Evolutionary conservation across 2,329 filamentous ascomycete genomes (phyloP), one percentile per base, ranked within the genome.

Genomic region (Cladophialophora carrionii): DNA sequence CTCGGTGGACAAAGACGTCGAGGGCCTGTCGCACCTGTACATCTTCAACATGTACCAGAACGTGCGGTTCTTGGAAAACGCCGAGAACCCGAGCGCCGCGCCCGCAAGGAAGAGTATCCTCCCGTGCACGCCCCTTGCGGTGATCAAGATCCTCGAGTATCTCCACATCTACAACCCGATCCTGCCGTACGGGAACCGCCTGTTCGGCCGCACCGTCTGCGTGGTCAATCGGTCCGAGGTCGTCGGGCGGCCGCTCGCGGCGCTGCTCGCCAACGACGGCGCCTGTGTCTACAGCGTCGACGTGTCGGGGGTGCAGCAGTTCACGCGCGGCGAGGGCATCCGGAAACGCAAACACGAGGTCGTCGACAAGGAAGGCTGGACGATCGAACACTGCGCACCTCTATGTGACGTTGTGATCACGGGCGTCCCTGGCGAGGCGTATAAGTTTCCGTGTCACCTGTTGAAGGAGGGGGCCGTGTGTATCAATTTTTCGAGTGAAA

Each of bases 21-120:
- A 99, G 79, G 95, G 95, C 41, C 87, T 99, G 64, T 92, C 90
- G 72, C 94, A 97, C 79, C 89, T 88, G 75, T 93, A 98, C 80
- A 90, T 98, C 75, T 93, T 94, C 86, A 99, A 99, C 85, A 97
- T 99, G 93, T 99, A 98, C 81, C 91, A 97, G 83, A 99, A 99
- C 81, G 87, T 96, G 73, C 91, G 95, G 70, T 98, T 93, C 82
- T 84, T 99, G 63, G 95, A 99, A 78, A 89, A 89, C 4, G 78
- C 83, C 51, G 90, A 92, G 77, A 29, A 3, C 26, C 26, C 26
- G 6, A 29, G 26, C 26, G 6, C 83, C 82, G 64, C 14, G 4
- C 37, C 37, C 17, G 17, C 17, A 17, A 90, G 91, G 77, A 98
- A 99, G 82, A 96, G 90, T 56, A 91, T 98, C 71, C 82, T 99